phyloP scores from a whole-genome alignment of 768 basidiomycete species.

The Termitomyces sp. region DNA sequence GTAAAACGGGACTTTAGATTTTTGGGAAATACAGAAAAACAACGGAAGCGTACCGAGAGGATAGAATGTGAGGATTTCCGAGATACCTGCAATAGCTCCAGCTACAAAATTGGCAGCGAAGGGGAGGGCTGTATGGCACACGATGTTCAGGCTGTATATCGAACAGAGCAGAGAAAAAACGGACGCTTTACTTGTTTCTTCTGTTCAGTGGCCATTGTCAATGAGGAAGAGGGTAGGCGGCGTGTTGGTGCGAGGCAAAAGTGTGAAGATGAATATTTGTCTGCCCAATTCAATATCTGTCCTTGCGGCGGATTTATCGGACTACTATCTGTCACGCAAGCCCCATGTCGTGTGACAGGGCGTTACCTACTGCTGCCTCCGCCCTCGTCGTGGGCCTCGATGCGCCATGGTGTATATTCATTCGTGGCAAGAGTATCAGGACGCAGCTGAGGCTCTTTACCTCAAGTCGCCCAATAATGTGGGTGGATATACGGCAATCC shows the following conservation, averaged over 20 bases:
- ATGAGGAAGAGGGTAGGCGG: not conserved
- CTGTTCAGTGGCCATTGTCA: slow-evolving; percentile 20
- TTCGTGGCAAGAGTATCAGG: slow-evolving; percentile 86
- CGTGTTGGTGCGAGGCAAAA: slow-evolving; percentile 1
- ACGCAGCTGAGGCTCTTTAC: slow-evolving; percentile 86
- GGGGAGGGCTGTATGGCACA: slow-evolving; percentile 54
- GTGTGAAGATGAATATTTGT: slow-evolving; percentile 5
- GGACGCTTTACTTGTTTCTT: slow-evolving; percentile 23
- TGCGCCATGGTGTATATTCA: slow-evolving; percentile 83
- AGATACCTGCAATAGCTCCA: slow-evolving; percentile 93
- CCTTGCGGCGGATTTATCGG: slow-evolving; percentile 18
- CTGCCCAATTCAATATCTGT: not conserved
- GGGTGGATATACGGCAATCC: slow-evolving; percentile 18
- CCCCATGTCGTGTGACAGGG: slow-evolving; percentile 12
- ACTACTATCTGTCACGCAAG: slow-evolving; percentile 5
- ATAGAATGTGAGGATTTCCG: slow-evolving; percentile 80
- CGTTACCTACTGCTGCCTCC: slow-evolving; percentile 15
- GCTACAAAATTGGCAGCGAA: slow-evolving; percentile 89
- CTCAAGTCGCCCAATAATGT: slow-evolving; percentile 73
- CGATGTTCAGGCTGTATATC: not conserved
- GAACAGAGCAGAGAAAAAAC: not conserved
- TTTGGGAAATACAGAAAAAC: not conserved
- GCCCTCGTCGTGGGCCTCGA: slow-evolving; percentile 24
- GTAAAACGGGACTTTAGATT: slow-evolving; percentile 6
- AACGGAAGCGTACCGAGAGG: slow-evolving; percentile 63